Percentiles rank a stretch among this genome's conserved stretches.
phyloP scores from a whole-genome alignment of 768 basidiomycete species.

The Bullera alba region DNA sequence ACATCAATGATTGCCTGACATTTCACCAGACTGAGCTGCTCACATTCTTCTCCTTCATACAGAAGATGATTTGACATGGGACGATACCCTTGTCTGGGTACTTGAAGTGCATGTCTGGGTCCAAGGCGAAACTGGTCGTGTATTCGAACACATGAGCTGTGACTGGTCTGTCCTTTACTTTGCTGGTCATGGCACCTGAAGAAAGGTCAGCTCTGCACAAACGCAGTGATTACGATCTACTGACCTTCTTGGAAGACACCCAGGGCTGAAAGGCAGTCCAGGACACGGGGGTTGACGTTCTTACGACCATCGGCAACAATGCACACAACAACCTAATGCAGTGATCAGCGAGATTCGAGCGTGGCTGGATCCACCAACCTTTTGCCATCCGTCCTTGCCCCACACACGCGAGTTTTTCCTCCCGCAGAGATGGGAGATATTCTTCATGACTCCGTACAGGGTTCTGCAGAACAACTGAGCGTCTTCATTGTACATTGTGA shows the following conservation, averaged over 20 bases:
- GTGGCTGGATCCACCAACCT: conserved; percentile 46
- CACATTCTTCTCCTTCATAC: conserved; percentile 65
- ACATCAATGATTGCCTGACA: background rate
- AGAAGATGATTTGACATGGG: conserved; percentile 78
- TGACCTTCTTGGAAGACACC: conserved; percentile 46
- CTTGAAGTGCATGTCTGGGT: conserved; percentile 43
- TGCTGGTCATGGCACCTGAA: conserved; percentile 54
- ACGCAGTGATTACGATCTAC: background rate
- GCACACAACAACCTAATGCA: conserved; percentile 64
- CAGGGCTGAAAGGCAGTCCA: conserved; percentile 45
- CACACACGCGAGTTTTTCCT: conserved; percentile 84
- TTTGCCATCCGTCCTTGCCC: conserved; percentile 98
- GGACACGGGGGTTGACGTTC: conserved; percentile 63
- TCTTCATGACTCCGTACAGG: conserved; percentile 95
- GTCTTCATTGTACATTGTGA: conserved; percentile 96
- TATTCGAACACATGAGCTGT: conserved; percentile 80
- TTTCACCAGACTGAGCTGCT: background rate
- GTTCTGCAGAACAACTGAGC: conserved; percentile 78
- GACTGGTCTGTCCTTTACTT: conserved; percentile 65
- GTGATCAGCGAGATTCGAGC: background rate
- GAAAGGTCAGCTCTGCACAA: conserved; percentile 3
- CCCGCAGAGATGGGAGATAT: conserved; percentile 78
- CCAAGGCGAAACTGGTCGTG: conserved; percentile 46
- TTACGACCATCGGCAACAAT: conserved; percentile 79
- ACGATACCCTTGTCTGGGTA: conserved; percentile 67